phyloP scores from a whole-genome alignment of 345 rosid species.

The Pelargonium nanum region DNA sequence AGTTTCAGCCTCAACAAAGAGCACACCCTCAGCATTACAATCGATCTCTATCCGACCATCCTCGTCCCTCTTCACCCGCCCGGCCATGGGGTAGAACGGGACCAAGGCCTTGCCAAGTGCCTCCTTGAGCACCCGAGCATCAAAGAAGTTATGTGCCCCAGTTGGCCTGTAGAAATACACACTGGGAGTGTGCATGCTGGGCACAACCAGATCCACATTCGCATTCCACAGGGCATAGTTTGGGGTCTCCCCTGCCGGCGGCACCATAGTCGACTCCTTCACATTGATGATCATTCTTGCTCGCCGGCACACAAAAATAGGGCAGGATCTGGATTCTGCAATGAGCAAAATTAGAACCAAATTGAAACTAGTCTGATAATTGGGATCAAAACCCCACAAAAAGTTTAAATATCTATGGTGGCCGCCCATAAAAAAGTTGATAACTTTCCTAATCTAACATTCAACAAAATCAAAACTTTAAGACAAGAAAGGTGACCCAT shows the following conservation, averaged over 20 bases:
- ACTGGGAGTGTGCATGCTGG: constrained; percentile 84
- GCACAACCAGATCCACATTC: constrained; percentile 81
- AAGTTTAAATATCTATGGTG: too few species aligned
- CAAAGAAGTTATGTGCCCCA: constrained; percentile 54
- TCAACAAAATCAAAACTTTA: not conserved
- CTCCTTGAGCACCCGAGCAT: constrained; percentile 44
- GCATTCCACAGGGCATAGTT: constrained; percentile 58
- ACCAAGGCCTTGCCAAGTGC: constrained; percentile 69
- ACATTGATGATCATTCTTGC: constrained; percentile 51
- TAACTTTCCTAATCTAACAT: not conserved
- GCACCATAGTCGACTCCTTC: constrained; percentile 62
- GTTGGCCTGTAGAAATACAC: constrained; percentile 85
- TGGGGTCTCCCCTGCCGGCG: constrained; percentile 63
- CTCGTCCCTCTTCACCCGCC: constrained; percentile 25
- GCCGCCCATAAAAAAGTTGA: too few species aligned
- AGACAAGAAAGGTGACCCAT: not conserved
- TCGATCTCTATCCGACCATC: constrained; percentile 85
- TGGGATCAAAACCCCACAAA: not conserved
- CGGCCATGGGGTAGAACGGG: constrained; percentile 96
- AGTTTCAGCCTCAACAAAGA: constrained; percentile 75
- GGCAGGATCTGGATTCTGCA: not conserved
- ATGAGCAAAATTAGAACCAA: not conserved
- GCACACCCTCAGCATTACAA: constrained; percentile 78
- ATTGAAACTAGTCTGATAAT: not conserved
- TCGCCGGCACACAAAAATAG: not conserved